Conservation (phyloP, 768 basidiomycete genomes). For the Leccinum olivaceopallidum region DNA sequence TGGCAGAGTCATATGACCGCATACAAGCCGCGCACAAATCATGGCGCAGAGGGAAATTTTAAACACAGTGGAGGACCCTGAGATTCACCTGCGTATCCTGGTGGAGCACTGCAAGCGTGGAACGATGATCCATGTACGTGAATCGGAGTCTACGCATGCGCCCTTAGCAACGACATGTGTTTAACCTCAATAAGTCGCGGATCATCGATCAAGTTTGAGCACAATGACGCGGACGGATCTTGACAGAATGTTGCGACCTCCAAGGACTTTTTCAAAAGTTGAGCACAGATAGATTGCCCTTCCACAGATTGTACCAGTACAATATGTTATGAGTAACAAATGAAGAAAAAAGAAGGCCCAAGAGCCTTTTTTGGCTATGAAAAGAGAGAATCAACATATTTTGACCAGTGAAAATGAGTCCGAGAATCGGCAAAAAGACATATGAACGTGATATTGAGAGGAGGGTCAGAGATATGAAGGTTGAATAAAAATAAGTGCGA, state of each 20-base stretch:
- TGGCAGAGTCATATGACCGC: too few species aligned
- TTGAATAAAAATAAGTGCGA: not conserved
- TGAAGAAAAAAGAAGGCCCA: not conserved
- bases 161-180: too few species aligned
- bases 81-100: too few species aligned
- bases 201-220: not conserved
- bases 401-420: not conserved
- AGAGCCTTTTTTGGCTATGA: not conserved
- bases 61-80: too few species aligned
- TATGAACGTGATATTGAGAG: not conserved
- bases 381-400: not conserved
- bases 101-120: too few species aligned
- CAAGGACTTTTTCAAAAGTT: not conserved
- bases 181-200: not conserved
- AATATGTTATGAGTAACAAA: not conserved
- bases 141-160: too few species aligned
- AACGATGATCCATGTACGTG: too few species aligned
- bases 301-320: constrained; percentile 3
- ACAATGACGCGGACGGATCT: not conserved
- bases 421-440: not conserved
- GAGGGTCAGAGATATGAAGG: not conserved
- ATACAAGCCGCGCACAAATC: too few species aligned
- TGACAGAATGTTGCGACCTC: not conserved
- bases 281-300: not conserved
- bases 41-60: too few species aligned